Percentiles rank a stretch among this genome's conserved stretches.
Evolutionary conservation across 768 basidiomycete species (phyloP).

Genomic region (Xerocomellus amylosporus): DNA sequence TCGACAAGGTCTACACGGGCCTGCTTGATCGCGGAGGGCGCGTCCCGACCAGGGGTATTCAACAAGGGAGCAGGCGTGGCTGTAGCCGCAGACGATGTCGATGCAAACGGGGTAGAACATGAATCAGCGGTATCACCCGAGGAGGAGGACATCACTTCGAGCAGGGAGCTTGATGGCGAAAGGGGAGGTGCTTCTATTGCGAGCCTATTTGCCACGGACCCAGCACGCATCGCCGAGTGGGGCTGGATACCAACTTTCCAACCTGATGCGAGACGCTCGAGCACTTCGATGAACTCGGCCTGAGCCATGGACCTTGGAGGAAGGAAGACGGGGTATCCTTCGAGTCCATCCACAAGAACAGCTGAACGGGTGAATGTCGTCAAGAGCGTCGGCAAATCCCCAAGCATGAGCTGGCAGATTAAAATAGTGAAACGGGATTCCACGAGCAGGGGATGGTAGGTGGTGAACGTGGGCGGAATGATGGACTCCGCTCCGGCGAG

Average conservation of each 20-base stretch:
- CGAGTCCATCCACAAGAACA: slow-evolving; percentile 71
- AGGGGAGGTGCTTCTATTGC: slow-evolving; percentile 39
- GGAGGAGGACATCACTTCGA: slow-evolving; percentile 23
- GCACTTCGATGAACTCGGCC: slow-evolving; percentile 82
- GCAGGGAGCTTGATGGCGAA: slow-evolving; percentile 22
- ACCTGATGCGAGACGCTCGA: slow-evolving; percentile 75
- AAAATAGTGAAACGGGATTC: slow-evolving; percentile 84
- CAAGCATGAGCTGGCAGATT: slow-evolving; percentile 72
- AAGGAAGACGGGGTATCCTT: slow-evolving; percentile 86
- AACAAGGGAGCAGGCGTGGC: slow-evolving; percentile 16
- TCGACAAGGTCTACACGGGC: slow-evolving; percentile 44
- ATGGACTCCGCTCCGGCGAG: slow-evolving; percentile 38
- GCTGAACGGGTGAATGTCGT: slow-evolving; percentile 66
- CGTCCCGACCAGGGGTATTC: slow-evolving; percentile 25
- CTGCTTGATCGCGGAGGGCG: slow-evolving; percentile 12
- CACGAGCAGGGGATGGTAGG: slow-evolving; percentile 87
- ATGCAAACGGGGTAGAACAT: slow-evolving; percentile 13
- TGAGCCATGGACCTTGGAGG: slow-evolving; percentile 88
- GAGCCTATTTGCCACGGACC: slow-evolving; percentile 39
- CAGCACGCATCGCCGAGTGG: slow-evolving; percentile 42
- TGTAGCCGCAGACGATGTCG: slow-evolving; percentile 23
- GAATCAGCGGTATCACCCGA: slow-evolving; percentile 24
- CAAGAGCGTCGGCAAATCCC: slow-evolving; percentile 62
- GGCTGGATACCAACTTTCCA: slow-evolving; percentile 68
- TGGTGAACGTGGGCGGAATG: slow-evolving; percentile 67